Base-by-base conservation (phyloP, 352 stramenopile genomes). In the Peronospora belbahrii region DNA sequence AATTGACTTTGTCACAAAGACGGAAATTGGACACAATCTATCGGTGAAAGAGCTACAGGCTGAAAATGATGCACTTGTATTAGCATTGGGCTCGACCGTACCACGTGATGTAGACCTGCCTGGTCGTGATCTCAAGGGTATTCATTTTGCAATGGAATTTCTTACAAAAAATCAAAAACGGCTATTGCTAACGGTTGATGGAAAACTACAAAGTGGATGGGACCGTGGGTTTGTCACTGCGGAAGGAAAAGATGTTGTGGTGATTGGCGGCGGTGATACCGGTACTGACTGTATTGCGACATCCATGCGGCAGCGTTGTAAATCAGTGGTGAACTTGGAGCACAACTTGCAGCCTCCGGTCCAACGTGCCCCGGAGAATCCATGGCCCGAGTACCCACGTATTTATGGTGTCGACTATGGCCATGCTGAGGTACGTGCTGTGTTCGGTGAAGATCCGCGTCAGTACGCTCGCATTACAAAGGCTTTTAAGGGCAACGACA, bases 251-350 rank as follows among this genome's bases (percentile, higher is more conserved):
- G 89, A 98, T 64, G 95, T 99, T 0, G 95, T 99, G 28, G 94
- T 99, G 0, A 98, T 99, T 79, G 95, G 95, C 39, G 95, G 95
- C 37, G 95, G 95, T 52, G 87, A 97, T 53, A 98, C 95, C 7
- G 95, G 94, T 43, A 98, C 95, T 22, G 95, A 98, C 74, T 98
- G 95, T 73, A 98, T 98, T 66, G 95, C 94, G 25, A 98, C 95
- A 28, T 97, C 90, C 25, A 97, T 99, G 91, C 89, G 95, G 22
- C 88, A 96, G 39, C 82, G 89, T 14, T 98, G 93, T 83, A 98
- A 97, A 60, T 97, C 83, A 25, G 85, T 98, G 24, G 84, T 95
- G 28, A 98, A 98, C 70, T 85, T 99, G 50, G 95, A 99, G 63
- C 81, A 97, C 54, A 97, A 98, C 73, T 70, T 89, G 22, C 63